A percentile compares a stretch with the other conserved stretches of the same genome.
These are phyloP conservation scores for Pharus latifolius DNA, from an alignment of 176 grass and related monocot species.

Conservation along the genomic window DNA sequence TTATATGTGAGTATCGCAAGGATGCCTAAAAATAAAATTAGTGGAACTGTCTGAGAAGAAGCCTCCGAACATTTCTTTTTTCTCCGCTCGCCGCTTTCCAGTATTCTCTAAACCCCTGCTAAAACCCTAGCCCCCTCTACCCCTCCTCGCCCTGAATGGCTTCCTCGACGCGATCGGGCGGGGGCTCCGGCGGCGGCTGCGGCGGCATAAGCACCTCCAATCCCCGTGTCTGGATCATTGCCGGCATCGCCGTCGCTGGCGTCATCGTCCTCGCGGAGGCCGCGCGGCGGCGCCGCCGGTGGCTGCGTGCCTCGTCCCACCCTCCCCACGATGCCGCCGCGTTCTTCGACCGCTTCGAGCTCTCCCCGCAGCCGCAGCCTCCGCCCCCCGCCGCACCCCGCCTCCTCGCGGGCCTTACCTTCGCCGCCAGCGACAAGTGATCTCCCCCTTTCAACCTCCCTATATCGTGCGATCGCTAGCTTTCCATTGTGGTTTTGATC, in stretches of 20 bases:
- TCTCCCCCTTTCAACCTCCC: background rate
- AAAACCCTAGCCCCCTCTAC: conserved; percentile 50
- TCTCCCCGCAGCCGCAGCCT: conserved; percentile 45
- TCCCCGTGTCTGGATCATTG: conserved; percentile 51
- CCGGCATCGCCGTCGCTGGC: conserved; percentile 66
- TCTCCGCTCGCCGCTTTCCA: conserved; percentile 12
- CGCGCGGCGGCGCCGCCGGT: conserved; percentile 46
- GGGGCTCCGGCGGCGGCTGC: background rate
- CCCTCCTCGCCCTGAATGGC: conserved; percentile 20
- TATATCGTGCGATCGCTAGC: background rate
- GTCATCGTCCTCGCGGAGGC: conserved; percentile 73
- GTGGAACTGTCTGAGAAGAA: too few relatives aligned
- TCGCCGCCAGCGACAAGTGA: conserved; percentile 92
- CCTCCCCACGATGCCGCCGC: conserved; percentile 28
- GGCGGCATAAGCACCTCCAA: background rate
- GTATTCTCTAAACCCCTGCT: conserved; percentile 30
- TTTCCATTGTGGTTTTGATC: background rate
- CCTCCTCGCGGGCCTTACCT: conserved; percentile 46
- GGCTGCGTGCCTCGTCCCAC: conserved; percentile 7
- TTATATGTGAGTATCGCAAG: too few relatives aligned
- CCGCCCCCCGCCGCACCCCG: conserved; percentile 60
- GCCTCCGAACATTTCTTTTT: conserved; percentile 9
- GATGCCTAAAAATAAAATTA: too few relatives aligned
- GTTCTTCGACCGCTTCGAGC: conserved; percentile 70
- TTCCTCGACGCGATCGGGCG: conserved; percentile 25